A percentile compares a stretch with the other conserved stretches of the same genome.
These are phyloP conservation scores for Picea sitchensis DNA, from an alignment of 75 land plant species.

Conservation along the genomic window DNA sequence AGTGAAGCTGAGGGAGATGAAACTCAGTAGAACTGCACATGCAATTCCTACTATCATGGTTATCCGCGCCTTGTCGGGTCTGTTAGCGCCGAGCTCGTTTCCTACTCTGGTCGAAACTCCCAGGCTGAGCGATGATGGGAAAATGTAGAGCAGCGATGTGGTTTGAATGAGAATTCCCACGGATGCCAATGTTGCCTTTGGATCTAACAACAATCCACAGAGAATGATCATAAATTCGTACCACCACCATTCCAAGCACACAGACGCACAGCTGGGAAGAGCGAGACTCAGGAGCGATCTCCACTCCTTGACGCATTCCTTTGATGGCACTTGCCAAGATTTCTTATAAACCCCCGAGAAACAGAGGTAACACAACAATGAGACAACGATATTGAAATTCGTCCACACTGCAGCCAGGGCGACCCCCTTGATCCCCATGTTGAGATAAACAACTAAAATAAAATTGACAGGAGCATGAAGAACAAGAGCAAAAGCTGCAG, in stretches of 20 bases:
- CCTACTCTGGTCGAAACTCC: constrained; percentile 77
- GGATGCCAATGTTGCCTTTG: constrained; percentile 61
- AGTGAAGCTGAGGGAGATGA: constrained; percentile 47
- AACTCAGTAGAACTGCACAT: constrained; percentile 30
- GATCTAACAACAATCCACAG: constrained; percentile 52
- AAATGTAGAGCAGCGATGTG: constrained; percentile 59
- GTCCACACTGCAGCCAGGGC: constrained; percentile 48
- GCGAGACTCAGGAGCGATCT: constrained; percentile 43
- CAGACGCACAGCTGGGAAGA: constrained; percentile 65
- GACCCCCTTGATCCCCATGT: constrained; percentile 52
- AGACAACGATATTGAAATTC: constrained; percentile 30
- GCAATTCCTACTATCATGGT: constrained; percentile 36
- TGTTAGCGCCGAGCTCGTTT: constrained; percentile 68
- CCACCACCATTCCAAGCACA: constrained; percentile 89
- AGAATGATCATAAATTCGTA: constrained; percentile 74
- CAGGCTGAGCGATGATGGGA: constrained; percentile 59
- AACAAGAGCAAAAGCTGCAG: constrained; percentile 33
- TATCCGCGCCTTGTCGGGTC: constrained; percentile 34
- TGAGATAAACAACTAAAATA: constrained; percentile 24
- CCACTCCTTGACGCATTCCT: constrained; percentile 60
- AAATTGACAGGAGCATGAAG: constrained; percentile 47
- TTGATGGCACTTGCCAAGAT: constrained; percentile 21
- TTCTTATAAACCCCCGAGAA: constrained; percentile 30
- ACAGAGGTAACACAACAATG: constrained; percentile 30
- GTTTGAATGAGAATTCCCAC: constrained; percentile 79